A percentile compares a stretch with the other conserved stretches of the same genome.
phyloP scores from a whole-genome alignment of 805 yeast species.

The Kluyveromyces lactis region DNA sequence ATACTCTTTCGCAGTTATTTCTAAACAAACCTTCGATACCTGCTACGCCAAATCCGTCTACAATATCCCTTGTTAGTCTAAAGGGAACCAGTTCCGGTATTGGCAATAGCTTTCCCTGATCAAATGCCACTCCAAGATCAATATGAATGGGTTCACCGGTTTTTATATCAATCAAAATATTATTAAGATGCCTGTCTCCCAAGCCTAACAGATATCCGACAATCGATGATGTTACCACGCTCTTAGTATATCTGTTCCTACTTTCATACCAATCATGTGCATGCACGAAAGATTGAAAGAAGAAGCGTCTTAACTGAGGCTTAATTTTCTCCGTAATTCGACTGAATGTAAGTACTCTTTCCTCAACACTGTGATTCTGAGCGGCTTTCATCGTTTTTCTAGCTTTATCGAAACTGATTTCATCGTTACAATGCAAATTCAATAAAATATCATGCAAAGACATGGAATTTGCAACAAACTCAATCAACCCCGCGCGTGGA shows the following conservation, averaged over 20 bases:
- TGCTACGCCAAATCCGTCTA: slow-evolving; percentile 89
- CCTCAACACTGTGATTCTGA: slow-evolving; percentile 38
- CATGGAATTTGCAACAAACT: slow-evolving; percentile 72
- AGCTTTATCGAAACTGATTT: slow-evolving; percentile 46
- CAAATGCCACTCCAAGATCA: slow-evolving; percentile 94
- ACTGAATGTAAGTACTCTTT: slow-evolving; percentile 38
- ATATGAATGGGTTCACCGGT: slow-evolving; percentile 94
- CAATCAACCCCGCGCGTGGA: slow-evolving; percentile 79
- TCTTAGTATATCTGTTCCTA: slow-evolving; percentile 57
- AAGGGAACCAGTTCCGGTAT: slow-evolving; percentile 95
- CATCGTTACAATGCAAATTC: slow-evolving; percentile 53
- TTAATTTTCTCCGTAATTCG: slow-evolving; percentile 41
- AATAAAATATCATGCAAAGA: slow-evolving; percentile 62
- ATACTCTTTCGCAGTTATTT: slow-evolving; percentile 64
- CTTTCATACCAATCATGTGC: slow-evolving; percentile 71
- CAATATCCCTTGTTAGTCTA: slow-evolving; percentile 78
- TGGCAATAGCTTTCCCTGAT: slow-evolving; percentile 76
- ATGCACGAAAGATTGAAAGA: slow-evolving; percentile 54
- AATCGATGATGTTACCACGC: slow-evolving; percentile 77
- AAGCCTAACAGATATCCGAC: slow-evolving; percentile 84
- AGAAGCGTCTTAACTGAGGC: slow-evolving; percentile 68
- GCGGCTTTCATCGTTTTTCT: slow-evolving; percentile 52
- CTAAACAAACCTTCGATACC: slow-evolving; percentile 75
- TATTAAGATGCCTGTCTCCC: slow-evolving; percentile 93
- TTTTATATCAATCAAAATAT: slow-evolving; percentile 68